A percentile compares a stretch with the other conserved stretches of the same genome.
These are phyloP conservation scores for Lolium perenne DNA, from an alignment of 176 grass and related monocot species.

Conservation along the genomic window DNA sequence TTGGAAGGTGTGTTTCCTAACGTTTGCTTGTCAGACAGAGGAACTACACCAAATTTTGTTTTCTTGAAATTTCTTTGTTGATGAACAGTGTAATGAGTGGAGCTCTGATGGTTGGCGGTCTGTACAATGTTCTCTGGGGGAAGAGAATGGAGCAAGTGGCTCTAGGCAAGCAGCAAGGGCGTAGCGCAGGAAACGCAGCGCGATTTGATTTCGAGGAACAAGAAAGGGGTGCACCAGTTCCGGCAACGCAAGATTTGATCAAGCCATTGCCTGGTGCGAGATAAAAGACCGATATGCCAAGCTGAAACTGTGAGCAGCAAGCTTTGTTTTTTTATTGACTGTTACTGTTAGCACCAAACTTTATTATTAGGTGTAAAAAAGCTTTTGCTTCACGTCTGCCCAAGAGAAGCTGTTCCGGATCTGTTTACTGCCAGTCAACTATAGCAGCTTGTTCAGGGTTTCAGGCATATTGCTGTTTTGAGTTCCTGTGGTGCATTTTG, in stretches of 20 bases:
- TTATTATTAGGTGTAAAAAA: not conserved
- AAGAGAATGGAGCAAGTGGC: conserved; percentile 51
- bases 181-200: not conserved
- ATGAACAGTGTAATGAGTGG: conserved; percentile 50
- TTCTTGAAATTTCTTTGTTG: not conserved
- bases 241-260: not conserved
- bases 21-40: not conserved
- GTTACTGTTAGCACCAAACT: too few relatives aligned
- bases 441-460: not conserved
- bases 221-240: conserved; percentile 10
- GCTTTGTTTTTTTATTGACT: too few relatives aligned
- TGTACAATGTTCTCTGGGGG: conserved; percentile 57
- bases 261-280: not conserved
- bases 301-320: not conserved
- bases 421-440: not conserved
- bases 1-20: conserved; percentile 50
- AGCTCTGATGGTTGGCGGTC: conserved; percentile 49
- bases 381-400: not conserved
- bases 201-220: conserved; percentile 40
- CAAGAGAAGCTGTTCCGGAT: not conserved
- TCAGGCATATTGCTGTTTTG: not conserved
- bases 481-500: conserved; percentile 9
- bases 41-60: not conserved
- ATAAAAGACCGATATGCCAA: not conserved
- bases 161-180: not conserved